Percentiles rank a stretch among this genome's conserved stretches.
phyloP scores from a whole-genome alignment of 192 early-diverging fungal genomes.

The Rhizoclosmatium sp. region DNA sequence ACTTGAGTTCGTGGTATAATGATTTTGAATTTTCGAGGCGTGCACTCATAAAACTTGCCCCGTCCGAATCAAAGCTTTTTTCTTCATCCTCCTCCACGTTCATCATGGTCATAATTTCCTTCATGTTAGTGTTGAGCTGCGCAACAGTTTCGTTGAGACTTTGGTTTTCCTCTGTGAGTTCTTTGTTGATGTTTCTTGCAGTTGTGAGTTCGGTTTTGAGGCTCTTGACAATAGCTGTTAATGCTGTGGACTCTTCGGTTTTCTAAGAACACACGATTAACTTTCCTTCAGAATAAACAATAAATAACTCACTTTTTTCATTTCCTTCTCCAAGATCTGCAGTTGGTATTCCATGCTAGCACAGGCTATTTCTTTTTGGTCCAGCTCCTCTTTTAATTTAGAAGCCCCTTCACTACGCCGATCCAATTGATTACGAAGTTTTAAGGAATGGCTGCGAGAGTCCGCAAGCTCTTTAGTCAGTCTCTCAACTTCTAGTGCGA shows the following conservation, averaged over 20 bases:
- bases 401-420: background rate
- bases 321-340: constrained; percentile 14
- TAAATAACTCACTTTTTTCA: constrained; percentile 1
- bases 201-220: constrained; percentile 6
- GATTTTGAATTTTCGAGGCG: background rate
- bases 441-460: background rate
- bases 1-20: background rate
- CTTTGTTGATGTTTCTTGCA: background rate
- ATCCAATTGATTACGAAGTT: constrained; percentile 7
- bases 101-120: constrained; percentile 9
- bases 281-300: background rate
- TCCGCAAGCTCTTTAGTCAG: constrained; percentile 4
- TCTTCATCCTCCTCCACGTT: constrained; percentile 1
- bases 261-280: constrained; percentile 1
- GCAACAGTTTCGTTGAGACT: background rate
- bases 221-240: background rate
- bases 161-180: background rate
- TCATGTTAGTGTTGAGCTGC: background rate
- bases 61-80: background rate
- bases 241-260: background rate
- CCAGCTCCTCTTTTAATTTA: background rate
- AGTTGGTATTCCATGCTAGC: constrained; percentile 1
- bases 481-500: background rate
- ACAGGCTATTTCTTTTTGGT: background rate
- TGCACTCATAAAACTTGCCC: background rate